A percentile compares a stretch with the other conserved stretches of the same genome.
phyloP scores from a whole-genome alignment of 352 stramenopile species.

The Phytophthora meadii region DNA sequence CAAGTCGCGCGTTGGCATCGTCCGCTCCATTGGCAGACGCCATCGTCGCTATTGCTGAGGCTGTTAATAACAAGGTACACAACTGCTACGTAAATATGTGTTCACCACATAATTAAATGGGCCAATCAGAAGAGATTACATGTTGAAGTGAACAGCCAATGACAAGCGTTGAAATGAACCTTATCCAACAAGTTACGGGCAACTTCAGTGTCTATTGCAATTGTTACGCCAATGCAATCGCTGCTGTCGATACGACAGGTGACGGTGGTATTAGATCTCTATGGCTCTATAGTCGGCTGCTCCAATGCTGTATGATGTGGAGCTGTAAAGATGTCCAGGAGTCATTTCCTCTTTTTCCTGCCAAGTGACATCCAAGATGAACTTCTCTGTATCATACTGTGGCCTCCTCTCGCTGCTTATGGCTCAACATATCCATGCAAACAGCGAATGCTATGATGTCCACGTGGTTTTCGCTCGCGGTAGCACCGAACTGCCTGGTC shows the following conservation, averaged over 20 bases:
- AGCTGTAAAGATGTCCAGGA: too few relatives aligned
- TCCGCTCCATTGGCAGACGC: conserved; percentile 24
- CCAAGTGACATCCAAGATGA: not conserved
- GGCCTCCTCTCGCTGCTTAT: not conserved
- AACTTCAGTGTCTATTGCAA: too few relatives aligned
- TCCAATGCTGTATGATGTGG: too few relatives aligned
- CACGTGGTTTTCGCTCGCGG: not conserved
- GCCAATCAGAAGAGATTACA: not conserved
- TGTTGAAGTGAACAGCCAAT: not conserved
- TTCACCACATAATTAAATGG: not conserved
- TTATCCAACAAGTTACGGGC: too few relatives aligned
- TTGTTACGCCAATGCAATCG: too few relatives aligned
- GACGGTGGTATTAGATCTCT: too few relatives aligned
- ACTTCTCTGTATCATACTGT: not conserved
- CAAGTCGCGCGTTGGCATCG: conserved; percentile 61
- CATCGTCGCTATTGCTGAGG: conserved; percentile 1
- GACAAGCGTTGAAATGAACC: too few relatives aligned
- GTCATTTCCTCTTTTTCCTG: not conserved
- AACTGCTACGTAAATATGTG: not conserved
- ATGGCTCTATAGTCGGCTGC: too few relatives aligned
- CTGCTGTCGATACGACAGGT: too few relatives aligned
- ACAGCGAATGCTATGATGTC: not conserved
- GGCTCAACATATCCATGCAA: not conserved
- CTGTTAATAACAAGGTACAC: not conserved
- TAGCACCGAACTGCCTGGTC: not conserved